phyloP scores from a whole-genome alignment of 768 basidiomycete genomes.

The Termitomyces sp. region DNA sequence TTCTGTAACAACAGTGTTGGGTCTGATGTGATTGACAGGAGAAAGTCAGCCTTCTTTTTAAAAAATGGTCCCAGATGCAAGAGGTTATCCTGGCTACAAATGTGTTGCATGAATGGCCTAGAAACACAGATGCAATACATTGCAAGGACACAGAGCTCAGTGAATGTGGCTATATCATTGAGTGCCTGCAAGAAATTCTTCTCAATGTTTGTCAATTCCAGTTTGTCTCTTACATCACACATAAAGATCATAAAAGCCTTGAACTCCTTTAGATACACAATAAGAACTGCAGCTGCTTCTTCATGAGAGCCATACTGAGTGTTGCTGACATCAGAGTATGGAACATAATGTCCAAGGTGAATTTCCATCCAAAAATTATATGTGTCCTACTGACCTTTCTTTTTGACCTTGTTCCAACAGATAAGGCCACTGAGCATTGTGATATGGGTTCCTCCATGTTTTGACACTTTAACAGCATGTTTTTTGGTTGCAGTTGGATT shows the following conservation, averaged over 20 bases:
- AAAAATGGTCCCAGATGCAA: not conserved
- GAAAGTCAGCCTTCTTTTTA: not conserved
- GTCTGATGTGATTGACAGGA: too few relatives aligned
- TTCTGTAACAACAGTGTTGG: too few relatives aligned
- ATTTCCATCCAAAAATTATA: not conserved
- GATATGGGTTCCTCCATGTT: not conserved
- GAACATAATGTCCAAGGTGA: not conserved
- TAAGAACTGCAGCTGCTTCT: not conserved
- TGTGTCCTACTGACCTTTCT: too few relatives aligned
- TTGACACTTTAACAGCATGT: not conserved
- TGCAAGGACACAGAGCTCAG: not conserved
- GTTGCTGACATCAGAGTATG: not conserved
- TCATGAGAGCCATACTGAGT: too few relatives aligned
- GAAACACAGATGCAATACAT: not conserved
- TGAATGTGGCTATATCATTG: not conserved
- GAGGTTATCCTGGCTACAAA: not conserved
- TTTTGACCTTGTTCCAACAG: too few relatives aligned
- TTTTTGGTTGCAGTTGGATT: not conserved
- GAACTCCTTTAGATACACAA: not conserved
- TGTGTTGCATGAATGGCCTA: not conserved
- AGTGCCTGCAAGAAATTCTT: not conserved
- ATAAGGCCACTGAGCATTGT: too few relatives aligned
- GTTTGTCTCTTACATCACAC: not conserved
- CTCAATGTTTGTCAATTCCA: not conserved
- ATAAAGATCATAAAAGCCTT: not conserved